Evolutionary conservation across 495 filamentous ascomycete species (phyloP), one percentile per base, ranked within the genome.

Genomic region (Thozetella sp.): DNA sequence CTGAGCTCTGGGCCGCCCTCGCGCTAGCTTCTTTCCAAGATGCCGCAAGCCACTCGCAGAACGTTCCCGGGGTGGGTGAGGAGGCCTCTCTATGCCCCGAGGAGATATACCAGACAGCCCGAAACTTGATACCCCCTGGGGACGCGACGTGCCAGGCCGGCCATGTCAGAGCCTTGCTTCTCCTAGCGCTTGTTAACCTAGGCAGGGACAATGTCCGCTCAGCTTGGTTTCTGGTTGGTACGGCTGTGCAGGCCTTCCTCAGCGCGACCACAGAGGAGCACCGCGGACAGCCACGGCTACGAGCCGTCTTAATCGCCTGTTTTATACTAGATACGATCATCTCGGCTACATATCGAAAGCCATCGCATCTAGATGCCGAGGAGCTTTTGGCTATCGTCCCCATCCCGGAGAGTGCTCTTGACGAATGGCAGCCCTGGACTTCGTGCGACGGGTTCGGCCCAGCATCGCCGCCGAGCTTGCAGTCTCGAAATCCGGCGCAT

Each of bases 371-470:
- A 50, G 75, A 71, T 34, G 58, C 76, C 2, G 74, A 78, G 30
- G 81, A 86, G 59, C 54, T 86, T 17, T 60, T 66, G 11, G 58
- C 70, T 2, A 64, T 83, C 27, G 75, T 79, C 1, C 65, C 78
- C 11, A 63, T 88, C 12, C 78, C 83, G 58, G 86, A 90, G 67
- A 85, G 88, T 68, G 88, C 86, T 4, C 67, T 86, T 20, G 89
- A 92, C 59, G 88, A 92, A 69, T 91, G 88, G 89, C 86, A 88
- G 59, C 84, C 83, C 1, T 92, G 88, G 89, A 75, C 73, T 2
- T 79, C 85, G 54, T 83, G 83, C 25, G 67, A 83, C 25, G 76
- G 75, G 3, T 76, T 77, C 13, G 78, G 74, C 63, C 63, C 10
- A 51, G 37, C 63, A 52, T 55, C 55, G 59, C 25, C 65, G 71